Base-by-base conservation (phyloP, 371 early-diverging fungal species). In the Mucor circinelloides region DNA sequence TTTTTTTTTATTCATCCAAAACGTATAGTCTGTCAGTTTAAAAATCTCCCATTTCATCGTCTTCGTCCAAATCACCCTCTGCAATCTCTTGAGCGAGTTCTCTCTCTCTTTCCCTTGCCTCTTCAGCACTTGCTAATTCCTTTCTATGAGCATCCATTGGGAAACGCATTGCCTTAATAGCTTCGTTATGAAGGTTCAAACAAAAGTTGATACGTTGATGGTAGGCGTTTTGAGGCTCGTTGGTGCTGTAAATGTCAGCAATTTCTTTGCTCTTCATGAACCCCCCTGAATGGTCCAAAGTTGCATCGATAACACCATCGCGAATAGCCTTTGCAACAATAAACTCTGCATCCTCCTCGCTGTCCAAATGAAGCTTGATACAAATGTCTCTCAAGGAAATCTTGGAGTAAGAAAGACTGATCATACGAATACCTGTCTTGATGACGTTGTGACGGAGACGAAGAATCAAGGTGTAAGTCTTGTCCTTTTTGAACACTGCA, bases 241-340 rank as follows among this genome's bases (percentile, higher is more conserved):
- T 94, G 40, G 97, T 98, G 31, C 95, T 92, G 75, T 99, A 99
- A 67, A 97, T 89, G 76, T 99, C 97, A 25, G 86, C 91, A 65
- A 89, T 91, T 80, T 97, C 98, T 75, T 94, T 93, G 72, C 93
- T 91, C 84, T 94, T 88, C 89, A 99, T 92, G 73, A 83, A 96
- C 0, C 98, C 98, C 63, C 89, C 86, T 74, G 95, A 92, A 76
- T 99, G 98, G 72, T 97, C 95, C 64, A 98, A 87, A 0, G 89
- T 89, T 46, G 98, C 99, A 80, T 96, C 97, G 78, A 99, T 96
- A 23, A 99, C 98, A 63, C 97, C 98, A 73, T 99, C 99, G 44
- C 96, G 91, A 67, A 99, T 97, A n/a, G 99, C 94, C 86, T 99
- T 99, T 64, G 95, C 93, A 4, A 99, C 97, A 78, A 99, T 97